Evolutionary conservation across 2,329 filamentous ascomycete species (phyloP).

Genomic region (Sphaerostilbella broomeana): DNA sequence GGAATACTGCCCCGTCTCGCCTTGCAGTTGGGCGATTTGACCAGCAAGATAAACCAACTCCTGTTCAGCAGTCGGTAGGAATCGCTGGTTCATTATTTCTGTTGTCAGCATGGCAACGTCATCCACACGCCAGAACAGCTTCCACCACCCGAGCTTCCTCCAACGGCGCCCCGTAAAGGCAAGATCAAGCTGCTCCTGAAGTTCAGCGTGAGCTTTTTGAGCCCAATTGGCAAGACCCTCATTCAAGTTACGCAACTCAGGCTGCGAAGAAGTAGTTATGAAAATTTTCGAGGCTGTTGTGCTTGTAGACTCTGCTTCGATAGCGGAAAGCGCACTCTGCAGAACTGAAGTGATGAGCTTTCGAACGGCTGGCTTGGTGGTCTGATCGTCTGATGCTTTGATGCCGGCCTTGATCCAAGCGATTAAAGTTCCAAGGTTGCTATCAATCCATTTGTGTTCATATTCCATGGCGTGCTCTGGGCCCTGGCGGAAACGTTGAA

Average conservation of each 20-base stretch:
- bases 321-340: constrained; percentile 42
- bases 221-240: constrained; percentile 64
- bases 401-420: constrained; percentile 57
- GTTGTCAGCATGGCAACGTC: constrained; percentile 79
- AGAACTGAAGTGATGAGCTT: constrained; percentile 63
- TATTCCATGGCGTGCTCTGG: constrained; percentile 64
- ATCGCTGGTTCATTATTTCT: constrained; percentile 69
- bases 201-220: constrained; percentile 71
- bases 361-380: constrained; percentile 62
- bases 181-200: constrained; percentile 70
- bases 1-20: constrained; percentile 25
- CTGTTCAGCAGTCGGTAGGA: constrained; percentile 72
- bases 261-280: neutral
- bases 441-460: constrained; percentile 66
- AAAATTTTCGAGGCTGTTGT: neutral
- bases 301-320: constrained; percentile 38
- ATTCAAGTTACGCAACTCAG: constrained; percentile 39
- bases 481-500: constrained; percentile 62
- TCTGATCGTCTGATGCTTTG: constrained; percentile 32
- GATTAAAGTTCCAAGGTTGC: constrained; percentile 58
- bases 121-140: constrained; percentile 89
- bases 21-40: constrained; percentile 52
- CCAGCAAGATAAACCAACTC: constrained; percentile 79
- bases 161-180: constrained; percentile 72
- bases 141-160: constrained; percentile 85